These are phyloP conservation scores for Talaromyces sp. DNA, from an alignment of 2,329 filamentous ascomycete species.

Conservation along the genomic window DNA sequence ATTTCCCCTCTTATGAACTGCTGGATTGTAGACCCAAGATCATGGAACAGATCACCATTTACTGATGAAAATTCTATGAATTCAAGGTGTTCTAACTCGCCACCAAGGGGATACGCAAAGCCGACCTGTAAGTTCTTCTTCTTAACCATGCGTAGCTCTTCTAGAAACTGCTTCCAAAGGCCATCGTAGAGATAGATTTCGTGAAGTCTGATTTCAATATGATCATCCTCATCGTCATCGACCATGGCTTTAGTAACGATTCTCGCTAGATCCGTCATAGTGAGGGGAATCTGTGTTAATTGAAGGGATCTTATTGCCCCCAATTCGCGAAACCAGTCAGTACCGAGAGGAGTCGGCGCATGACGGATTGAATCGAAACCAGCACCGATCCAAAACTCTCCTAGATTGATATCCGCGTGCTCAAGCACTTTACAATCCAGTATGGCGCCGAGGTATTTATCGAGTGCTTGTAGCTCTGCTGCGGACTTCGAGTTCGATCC, in stretches of 20 bases:
- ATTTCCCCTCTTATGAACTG: neutral
- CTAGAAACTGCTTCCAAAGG: neutral
- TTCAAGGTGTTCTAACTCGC: neutral
- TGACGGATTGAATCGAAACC: neutral
- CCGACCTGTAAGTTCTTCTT: neutral
- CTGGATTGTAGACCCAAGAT: neutral
- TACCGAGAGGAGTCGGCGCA: neutral
- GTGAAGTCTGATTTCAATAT: neutral
- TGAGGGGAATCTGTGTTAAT: neutral
- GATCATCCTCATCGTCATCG: neutral
- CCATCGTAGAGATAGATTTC: neutral
- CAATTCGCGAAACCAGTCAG: neutral
- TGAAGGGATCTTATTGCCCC: neutral
- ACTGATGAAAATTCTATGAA: neutral
- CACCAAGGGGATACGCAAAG: neutral
- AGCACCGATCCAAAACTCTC: conserved; percentile 3
- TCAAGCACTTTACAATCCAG: neutral
- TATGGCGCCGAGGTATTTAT: neutral
- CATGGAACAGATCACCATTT: no score
- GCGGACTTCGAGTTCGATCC: neutral
- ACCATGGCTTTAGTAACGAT: neutral
- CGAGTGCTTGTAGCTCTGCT: neutral
- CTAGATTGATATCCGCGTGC: neutral
- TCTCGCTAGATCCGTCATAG: neutral
- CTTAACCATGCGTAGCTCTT: neutral